A percentile compares a stretch with the other conserved stretches of the same genome.
These are phyloP conservation scores for Citrus cavaleriei DNA, from an alignment of 345 rosid genomes.

Conservation along the genomic window DNA sequence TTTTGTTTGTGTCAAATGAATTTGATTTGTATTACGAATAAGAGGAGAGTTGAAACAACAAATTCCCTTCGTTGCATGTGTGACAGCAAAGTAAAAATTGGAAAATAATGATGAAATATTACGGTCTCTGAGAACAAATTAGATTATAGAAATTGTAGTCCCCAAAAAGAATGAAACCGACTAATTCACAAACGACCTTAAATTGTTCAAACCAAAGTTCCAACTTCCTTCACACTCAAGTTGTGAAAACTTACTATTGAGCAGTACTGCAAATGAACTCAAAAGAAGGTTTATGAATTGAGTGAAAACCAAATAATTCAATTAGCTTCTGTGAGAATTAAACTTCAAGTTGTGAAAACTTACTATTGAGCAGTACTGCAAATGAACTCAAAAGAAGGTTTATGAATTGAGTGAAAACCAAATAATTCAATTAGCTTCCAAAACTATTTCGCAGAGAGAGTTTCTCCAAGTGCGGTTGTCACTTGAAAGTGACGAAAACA, in stretches of 20 bases:
- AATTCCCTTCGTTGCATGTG: neutral
- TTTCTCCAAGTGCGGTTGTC: constrained; percentile 55
- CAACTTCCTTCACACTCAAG: neutral
- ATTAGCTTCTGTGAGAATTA: constrained; percentile 49
- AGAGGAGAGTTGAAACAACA: neutral
- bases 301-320: constrained; percentile 16
- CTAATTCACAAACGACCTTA: neutral
- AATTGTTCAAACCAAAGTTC: constrained; percentile 10
- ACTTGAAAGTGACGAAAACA: constrained; percentile 57
- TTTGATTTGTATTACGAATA: neutral
- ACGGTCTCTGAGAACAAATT: neutral
- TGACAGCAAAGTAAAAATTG: no score
- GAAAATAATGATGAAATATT: neutral
- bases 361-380: constrained; percentile 16
- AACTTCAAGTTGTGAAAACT: constrained; percentile 6
- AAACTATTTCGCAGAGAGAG: constrained; percentile 75
- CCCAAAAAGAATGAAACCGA: neutral
- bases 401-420: neutral
- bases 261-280: constrained; percentile 4
- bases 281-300: neutral
- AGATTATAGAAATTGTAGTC: no score
- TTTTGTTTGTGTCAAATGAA: no score
- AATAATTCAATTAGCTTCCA: constrained; percentile 55
- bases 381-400: neutral
- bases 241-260: constrained; percentile 13